These are phyloP conservation scores for Sarcocystis neurona DNA, from an alignment of 169 alveolate species.

Conservation along the genomic window DNA sequence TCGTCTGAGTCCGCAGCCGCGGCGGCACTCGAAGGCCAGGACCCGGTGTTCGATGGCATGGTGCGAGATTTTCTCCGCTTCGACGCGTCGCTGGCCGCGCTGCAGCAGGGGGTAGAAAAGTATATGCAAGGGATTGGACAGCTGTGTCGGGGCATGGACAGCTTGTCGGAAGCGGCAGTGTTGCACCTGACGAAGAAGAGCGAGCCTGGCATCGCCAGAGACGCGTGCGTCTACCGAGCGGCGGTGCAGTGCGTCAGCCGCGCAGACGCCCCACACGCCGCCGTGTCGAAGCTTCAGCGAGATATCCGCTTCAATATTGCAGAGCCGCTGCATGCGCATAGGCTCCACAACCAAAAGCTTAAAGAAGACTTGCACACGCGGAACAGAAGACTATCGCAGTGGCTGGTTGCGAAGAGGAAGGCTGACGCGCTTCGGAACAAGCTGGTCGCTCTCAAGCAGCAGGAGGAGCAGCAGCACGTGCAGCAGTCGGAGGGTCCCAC, in stretches of 20 bases:
- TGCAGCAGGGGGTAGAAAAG: slow-evolving; percentile 46
- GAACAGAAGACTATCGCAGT: slow-evolving; percentile 12
- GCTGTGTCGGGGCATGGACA: slow-evolving; percentile 49
- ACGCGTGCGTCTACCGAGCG: slow-evolving; percentile 48
- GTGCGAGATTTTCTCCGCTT: slow-evolving; percentile 61
- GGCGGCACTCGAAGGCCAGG: slow-evolving; percentile 9
- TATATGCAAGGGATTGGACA: slow-evolving; percentile 46
- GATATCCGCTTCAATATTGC: slow-evolving; percentile 54
- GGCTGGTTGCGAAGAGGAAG: slow-evolving; percentile 21
- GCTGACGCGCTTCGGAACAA: slow-evolving; percentile 6
- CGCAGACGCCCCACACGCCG: slow-evolving; percentile 67
- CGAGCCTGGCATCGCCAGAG: slow-evolving; percentile 47
- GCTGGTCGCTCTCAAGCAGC: slow-evolving; percentile 30
- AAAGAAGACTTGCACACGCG: slow-evolving; percentile 5
- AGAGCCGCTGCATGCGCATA: slow-evolving; percentile 57
- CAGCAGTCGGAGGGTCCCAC: slow-evolving; percentile 22
- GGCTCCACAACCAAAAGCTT: slow-evolving; percentile 42
- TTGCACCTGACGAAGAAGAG: slow-evolving; percentile 47
- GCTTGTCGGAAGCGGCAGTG: slow-evolving; percentile 57
- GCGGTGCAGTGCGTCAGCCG: slow-evolving; percentile 44
- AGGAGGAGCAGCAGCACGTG: slow-evolving; percentile 24
- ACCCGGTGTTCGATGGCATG: slow-evolving; percentile 67
- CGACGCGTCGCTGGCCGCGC: slow-evolving; percentile 52
- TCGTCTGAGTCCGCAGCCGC: neutral
- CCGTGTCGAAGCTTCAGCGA: slow-evolving; percentile 38